phyloP scores from a whole-genome alignment of 139 green algal species.

The Chlamydomonas asymmetrica region DNA sequence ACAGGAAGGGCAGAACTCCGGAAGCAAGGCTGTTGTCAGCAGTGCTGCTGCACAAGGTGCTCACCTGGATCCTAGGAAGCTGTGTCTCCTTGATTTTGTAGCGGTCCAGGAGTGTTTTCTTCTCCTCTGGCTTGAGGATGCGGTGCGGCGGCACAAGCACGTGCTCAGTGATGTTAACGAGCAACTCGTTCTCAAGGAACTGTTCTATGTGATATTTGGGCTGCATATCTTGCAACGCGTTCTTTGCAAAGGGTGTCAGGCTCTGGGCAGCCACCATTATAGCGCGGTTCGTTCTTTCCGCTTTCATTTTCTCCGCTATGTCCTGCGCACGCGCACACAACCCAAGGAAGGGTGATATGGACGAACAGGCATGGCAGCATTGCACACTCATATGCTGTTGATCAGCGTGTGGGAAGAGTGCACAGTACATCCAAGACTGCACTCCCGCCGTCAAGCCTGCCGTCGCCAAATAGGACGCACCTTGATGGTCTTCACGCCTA shows the following conservation, averaged over 20 bases:
- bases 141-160: conserved; percentile 89
- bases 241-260: conserved; percentile 65
- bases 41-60: neutral
- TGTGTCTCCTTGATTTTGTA: conserved; percentile 98
- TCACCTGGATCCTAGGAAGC: conserved; percentile 82
- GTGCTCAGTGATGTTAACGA: conserved; percentile 98
- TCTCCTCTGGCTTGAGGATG: conserved; percentile 86
- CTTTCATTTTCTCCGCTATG: conserved; percentile 88
- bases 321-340: conserved; percentile 26
- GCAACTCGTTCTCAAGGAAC: conserved; percentile 89
- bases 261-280: conserved; percentile 84
- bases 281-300: conserved; percentile 74
- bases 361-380: no score
- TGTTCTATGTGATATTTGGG: conserved; percentile 83
- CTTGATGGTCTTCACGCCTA: conserved; percentile 98
- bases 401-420: neutral
- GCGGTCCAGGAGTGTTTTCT: conserved; percentile 83
- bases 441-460: no score
- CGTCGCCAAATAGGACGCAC: no score
- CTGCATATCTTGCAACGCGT: conserved; percentile 51
- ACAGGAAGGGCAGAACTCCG: neutral
- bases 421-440: neutral
- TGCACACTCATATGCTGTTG: no score
- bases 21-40: neutral
- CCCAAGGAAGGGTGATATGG: neutral